These are phyloP conservation scores for Glaciozyma martinii DNA, from an alignment of 768 basidiomycete species.

Conservation along the genomic window DNA sequence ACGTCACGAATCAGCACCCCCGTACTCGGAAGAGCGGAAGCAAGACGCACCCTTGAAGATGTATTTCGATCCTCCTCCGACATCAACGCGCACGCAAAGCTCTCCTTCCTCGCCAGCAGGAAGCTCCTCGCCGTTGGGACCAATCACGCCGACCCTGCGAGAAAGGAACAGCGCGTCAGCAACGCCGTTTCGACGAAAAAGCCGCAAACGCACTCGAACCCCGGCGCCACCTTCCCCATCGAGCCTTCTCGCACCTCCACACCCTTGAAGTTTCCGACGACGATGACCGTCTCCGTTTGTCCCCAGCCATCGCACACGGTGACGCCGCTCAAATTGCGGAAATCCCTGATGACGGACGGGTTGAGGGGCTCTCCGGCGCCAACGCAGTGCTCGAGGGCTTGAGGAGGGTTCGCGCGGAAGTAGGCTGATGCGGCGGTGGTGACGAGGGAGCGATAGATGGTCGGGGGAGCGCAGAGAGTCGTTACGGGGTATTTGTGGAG, in stretches of 20 bases:
- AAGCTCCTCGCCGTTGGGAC: constrained; percentile 10
- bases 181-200: constrained; percentile 8
- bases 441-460: constrained; percentile 25
- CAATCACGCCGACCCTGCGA: constrained; percentile 19
- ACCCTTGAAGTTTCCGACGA: constrained; percentile 19
- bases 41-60: constrained; percentile 26
- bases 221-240: constrained; percentile 2
- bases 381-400: constrained; percentile 16
- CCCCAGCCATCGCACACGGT: constrained; percentile 26
- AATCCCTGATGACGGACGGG: constrained; percentile 20
- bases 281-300: constrained; percentile 17
- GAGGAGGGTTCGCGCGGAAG: constrained; percentile 4
- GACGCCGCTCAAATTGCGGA: constrained; percentile 4
- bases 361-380: constrained; percentile 31
- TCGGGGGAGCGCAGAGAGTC: constrained; percentile 27
- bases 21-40: background rate
- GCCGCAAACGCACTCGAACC: background rate
- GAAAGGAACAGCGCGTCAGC: constrained; percentile 8
- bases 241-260: background rate
- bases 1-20: no score
- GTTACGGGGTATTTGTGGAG: constrained; percentile 22
- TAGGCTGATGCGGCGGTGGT: constrained; percentile 3
- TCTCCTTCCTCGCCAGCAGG: constrained; percentile 19
- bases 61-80: constrained; percentile 8
- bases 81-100: constrained; percentile 14